Evolutionary conservation across 2,329 filamentous ascomycete species (phyloP), one percentile per base, ranked within the genome.

Genomic region (Fusarium fujikuroi): DNA sequence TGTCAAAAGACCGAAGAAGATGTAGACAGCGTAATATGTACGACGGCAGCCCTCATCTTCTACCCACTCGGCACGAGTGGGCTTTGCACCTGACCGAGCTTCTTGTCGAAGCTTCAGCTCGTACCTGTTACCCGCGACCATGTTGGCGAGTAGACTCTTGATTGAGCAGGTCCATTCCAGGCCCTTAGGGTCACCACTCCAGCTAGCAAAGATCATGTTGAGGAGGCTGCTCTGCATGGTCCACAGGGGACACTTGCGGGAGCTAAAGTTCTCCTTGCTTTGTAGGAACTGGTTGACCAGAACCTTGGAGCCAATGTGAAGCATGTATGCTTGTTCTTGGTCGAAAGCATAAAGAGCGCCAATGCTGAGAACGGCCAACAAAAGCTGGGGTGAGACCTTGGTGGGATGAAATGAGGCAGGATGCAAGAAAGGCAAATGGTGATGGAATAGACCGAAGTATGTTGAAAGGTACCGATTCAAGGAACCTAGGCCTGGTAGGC

Each of bases 151-250:
- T 43, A 98, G 88, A 86, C 95, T 97, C 89, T 98, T 98, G 84
- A 99, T 98, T 4, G 96, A 98, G 83, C 95, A 98, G 40, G 96
- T 95, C 96, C 96, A 99, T 83, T 99, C 96, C 6, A 99, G 88
- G 42, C 96, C 96, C 84, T 98, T 98, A 40, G 96, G 93, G 79
- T 98, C 96, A 78, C 96, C 96, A 81, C 96, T 98, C 96, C 96
- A 99, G 86, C 95, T 98, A 62, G 96, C 95, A 81, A 99, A 98
- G 75, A 98, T 92, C 96, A 98, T 98, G 87, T 99, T 99, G 66
- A 99, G 87, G 60, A 99, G 86, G 7, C 95, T 97, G 81, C 94
- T 94, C 82, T 99, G 96, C 94, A 98, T 98, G 53, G 95, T 96
- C 95, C 96, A 98, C 19, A 99, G 84, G 8, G 96, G 96, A 79